These are phyloP conservation scores for Malassezia nana DNA, from an alignment of 1,284 basidiomycete species.

Conservation along the genomic window DNA sequence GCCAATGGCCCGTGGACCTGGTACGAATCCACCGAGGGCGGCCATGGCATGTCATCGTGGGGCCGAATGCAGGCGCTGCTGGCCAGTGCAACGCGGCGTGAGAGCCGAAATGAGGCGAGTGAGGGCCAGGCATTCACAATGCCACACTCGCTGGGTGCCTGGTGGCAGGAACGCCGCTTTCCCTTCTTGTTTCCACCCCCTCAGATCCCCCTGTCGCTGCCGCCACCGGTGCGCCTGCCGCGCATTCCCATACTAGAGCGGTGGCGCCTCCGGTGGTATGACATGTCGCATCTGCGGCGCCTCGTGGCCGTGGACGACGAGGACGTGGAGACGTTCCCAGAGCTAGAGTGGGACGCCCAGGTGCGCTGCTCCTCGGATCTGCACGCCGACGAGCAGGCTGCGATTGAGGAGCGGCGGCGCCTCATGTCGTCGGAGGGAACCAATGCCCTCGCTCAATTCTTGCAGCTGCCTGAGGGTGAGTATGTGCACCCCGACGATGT, in stretches of 20 bases:
- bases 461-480: slow-evolving; percentile 29
- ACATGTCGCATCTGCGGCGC: slow-evolving; percentile 27
- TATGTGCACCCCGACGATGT: slow-evolving; percentile 44
- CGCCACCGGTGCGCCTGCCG: slow-evolving; percentile 14
- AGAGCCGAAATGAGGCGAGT: not conserved
- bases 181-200: slow-evolving; percentile 23
- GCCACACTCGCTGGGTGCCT: not conserved
- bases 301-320: slow-evolving; percentile 20
- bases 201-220: slow-evolving; percentile 20
- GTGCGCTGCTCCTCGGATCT: slow-evolving; percentile 28
- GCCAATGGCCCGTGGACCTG: slow-evolving; percentile 14
- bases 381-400: slow-evolving; percentile 25
- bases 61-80: slow-evolving; percentile 13
- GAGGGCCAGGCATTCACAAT: not conserved
- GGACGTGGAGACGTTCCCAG: slow-evolving; percentile 31
- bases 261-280: slow-evolving; percentile 28
- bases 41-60: slow-evolving; percentile 12
- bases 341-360: slow-evolving; percentile 33
- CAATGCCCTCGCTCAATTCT: slow-evolving; percentile 21
- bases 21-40: slow-evolving; percentile 15
- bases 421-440: slow-evolving; percentile 22
- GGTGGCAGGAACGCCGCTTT: slow-evolving; percentile 17
- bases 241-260: slow-evolving; percentile 15
- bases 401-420: slow-evolving; percentile 20
- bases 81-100: slow-evolving; percentile 9